Percentiles rank a stretch among this genome's conserved stretches.
Conservation (phyloP, 2,329 filamentous ascomycete genomes). For the Trichoderma asperellum region DNA sequence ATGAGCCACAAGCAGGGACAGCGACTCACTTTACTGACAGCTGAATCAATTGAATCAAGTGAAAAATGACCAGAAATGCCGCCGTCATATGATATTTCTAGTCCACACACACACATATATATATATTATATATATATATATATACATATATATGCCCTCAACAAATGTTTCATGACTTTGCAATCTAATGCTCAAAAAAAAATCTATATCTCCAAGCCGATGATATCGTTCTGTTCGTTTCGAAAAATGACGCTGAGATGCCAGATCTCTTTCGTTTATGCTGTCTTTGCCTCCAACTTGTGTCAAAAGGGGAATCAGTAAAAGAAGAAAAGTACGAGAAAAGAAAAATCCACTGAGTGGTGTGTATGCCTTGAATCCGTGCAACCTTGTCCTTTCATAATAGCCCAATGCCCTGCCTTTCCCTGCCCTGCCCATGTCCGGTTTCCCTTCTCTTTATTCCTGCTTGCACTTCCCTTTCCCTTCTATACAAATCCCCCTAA, state of each 20-base stretch:
- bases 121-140: neutral
- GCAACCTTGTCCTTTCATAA: neutral
- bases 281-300: conserved; percentile 3
- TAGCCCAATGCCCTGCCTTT: neutral
- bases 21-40: neutral
- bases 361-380: conserved; percentile 1
- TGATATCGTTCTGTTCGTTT: conserved; percentile 13
- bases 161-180: conserved; percentile 15
- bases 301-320: neutral
- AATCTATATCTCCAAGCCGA: conserved; percentile 17
- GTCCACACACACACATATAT: too few species aligned
- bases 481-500: neutral
- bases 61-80: neutral
- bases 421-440: neutral
- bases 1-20: neutral
- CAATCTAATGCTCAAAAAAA: conserved; percentile 22
- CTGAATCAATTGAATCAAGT: neutral
- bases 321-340: too few species aligned
- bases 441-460: neutral
- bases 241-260: neutral
- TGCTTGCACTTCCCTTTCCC: neutral
- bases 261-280: conserved; percentile 20
- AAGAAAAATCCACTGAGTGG: neutral
- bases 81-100: neutral
- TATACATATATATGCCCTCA: neutral